Evolutionary conservation across 2,329 filamentous ascomycete species (phyloP).

Genomic region (Verticillium dahliae): DNA sequence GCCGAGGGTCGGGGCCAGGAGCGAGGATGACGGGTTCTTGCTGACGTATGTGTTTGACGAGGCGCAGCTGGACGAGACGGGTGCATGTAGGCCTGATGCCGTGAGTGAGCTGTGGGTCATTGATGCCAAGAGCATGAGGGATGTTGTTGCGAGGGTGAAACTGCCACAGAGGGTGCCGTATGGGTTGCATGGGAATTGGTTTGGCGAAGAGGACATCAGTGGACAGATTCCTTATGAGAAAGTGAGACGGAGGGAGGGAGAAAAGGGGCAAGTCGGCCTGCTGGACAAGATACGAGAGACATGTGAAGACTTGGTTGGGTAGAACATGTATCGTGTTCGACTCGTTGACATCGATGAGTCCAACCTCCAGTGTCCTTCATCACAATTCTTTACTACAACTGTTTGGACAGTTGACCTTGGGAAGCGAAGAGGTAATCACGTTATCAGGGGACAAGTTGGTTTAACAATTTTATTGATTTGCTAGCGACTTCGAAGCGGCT

Average conservation of each 20-base stretch:
- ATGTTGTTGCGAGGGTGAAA: constrained; percentile 49
- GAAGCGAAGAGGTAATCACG: too few relatives aligned
- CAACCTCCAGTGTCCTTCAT: too few relatives aligned
- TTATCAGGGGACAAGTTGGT: too few relatives aligned
- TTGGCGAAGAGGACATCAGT: constrained; percentile 43
- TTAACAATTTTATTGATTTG: too few relatives aligned
- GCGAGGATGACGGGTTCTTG: constrained; percentile 62
- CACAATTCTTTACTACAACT: too few relatives aligned
- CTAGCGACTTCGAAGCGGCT: background rate
- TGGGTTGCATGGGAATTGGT: constrained; percentile 60
- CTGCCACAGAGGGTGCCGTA: constrained; percentile 52
- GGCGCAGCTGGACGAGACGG: constrained; percentile 47
- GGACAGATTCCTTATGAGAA: constrained; percentile 31
- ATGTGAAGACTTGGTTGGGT: background rate
- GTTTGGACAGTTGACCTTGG: too few relatives aligned
- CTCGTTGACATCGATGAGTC: too few relatives aligned
- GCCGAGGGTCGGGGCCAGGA: constrained; percentile 27
- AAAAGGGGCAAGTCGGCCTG: background rate
- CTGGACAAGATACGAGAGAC: background rate
- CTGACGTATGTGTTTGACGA: constrained; percentile 68
- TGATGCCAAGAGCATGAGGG: constrained; percentile 55
- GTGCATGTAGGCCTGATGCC: constrained; percentile 34
- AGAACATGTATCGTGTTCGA: too few relatives aligned
- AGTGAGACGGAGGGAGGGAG: background rate
- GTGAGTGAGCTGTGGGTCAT: constrained; percentile 63